Conservation (phyloP, 805 yeast genomes). For the Candida michaelii region DNA sequence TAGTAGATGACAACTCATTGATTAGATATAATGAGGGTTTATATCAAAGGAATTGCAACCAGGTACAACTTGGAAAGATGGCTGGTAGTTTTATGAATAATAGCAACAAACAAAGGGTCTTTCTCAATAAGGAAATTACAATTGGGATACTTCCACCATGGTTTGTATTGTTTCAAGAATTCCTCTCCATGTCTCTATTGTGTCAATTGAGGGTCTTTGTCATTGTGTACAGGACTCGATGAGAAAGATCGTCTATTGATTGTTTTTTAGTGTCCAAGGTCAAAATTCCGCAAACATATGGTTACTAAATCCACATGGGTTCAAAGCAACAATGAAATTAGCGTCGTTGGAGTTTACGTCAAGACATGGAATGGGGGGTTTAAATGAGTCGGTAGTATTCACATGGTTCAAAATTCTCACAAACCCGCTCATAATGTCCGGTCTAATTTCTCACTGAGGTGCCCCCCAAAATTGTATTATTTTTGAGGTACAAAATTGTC, state of each 20-base stretch:
- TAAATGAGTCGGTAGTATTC: no score
- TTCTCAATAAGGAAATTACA: background rate
- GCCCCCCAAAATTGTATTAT: background rate
- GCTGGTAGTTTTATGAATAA: background rate
- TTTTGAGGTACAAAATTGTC: no score
- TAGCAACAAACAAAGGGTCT: constrained; percentile 2
- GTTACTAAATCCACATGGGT: background rate
- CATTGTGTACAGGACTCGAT: background rate
- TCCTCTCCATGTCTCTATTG: background rate
- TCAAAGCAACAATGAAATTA: no score
- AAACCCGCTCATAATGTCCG: no score
- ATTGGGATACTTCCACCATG: background rate
- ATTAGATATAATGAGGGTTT: background rate
- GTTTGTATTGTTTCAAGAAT: background rate
- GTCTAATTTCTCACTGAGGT: no score
- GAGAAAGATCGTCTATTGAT: background rate
- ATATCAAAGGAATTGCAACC: background rate
- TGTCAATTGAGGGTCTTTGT: constrained; percentile 5
- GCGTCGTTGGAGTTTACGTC: no score
- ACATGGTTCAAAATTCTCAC: no score
- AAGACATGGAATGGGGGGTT: no score
- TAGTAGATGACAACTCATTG: background rate
- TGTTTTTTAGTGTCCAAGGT: background rate
- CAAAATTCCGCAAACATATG: background rate
- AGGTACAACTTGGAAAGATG: background rate